phyloP scores from a whole-genome alignment of 179 eudicot species.

The Heliamphora ciliata region DNA sequence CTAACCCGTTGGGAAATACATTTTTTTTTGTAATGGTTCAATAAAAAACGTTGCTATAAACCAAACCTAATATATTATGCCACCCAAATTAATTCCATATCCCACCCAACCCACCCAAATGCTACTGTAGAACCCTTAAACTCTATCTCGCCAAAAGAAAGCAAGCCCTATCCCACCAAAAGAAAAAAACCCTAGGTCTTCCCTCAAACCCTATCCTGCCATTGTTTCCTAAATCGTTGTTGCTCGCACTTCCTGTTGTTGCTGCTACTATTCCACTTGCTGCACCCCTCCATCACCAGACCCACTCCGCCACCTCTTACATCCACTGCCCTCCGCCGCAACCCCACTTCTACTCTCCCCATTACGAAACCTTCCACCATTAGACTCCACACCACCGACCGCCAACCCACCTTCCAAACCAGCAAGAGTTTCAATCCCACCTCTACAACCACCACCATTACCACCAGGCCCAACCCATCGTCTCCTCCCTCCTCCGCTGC shows the following conservation, averaged over 20 bases:
- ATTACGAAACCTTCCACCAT: slow-evolving; percentile 9
- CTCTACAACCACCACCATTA: not conserved
- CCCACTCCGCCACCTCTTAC: slow-evolving; percentile 21
- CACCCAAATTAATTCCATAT: no score
- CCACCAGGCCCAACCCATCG: slow-evolving; percentile 19
- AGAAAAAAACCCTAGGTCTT: no score
- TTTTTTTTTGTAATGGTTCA: no score
- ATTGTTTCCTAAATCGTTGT: no score
- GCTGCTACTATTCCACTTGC: slow-evolving; percentile 20
- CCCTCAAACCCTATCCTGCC: no score
- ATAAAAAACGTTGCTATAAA: no score
- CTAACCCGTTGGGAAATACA: no score
- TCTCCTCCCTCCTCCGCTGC: slow-evolving; percentile 56
- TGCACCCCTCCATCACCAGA: slow-evolving; percentile 25
- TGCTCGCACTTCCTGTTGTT: slow-evolving; percentile 15
- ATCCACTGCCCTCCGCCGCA: slow-evolving; percentile 24
- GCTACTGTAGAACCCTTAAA: no score
- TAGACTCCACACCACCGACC: slow-evolving; percentile 18
- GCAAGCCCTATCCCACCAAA: no score
- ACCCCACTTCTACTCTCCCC: slow-evolving; percentile 16
- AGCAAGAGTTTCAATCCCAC: slow-evolving; percentile 13
- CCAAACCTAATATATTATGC: no score
- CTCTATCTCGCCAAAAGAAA: no score
- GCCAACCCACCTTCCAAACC: slow-evolving; percentile 15
- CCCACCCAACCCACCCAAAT: no score